Evolutionary conservation across 768 basidiomycete genomes (phyloP), one percentile per base, ranked within the genome.

Genomic region (Suillus paluster): DNA sequence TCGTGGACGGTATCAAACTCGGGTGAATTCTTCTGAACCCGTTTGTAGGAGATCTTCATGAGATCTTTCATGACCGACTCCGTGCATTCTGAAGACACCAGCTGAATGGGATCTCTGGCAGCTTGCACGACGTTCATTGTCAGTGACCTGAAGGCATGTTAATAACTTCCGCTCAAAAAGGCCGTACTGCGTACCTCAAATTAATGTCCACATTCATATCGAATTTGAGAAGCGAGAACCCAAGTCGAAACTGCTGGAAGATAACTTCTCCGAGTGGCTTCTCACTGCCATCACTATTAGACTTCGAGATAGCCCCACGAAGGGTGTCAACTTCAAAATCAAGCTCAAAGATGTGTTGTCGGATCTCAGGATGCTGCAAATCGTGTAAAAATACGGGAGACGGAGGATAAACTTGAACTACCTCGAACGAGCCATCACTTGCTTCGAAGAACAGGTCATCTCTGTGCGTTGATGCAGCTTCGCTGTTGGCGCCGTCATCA

Each of bases 171-270:
- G 2, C 27, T 58, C 19, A 34, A 12, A 33, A 45, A 45, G 9
- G n/a, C 19, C 9, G 10, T 50, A 9, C 30, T 39, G 38, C 79
- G 59, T 68, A 94, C 88, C 87, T 85, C 48, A 99, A 84, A 64
- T 86, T 87, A 48, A 99, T 80, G 67, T 91, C 88, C 33, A 97
- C 93, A 50, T 84, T 85, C 87, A 99, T 91, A 74, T 94, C 91
- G 70, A 85, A 94, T 70, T 95, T 89, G 8, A 91, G 84, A 59
- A 95, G 76, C 0, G 84, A 84, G 66, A 96, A 91, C 10, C 79
- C 78, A 52, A 99, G 77, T 27, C 83, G 83, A 72, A 99, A 99
- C 30, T 85, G 83, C 63, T 92, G 85, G 14, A 99, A 82, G 11
- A 84, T 81, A 12, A 97, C 83, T 69, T 93, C 84, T 25, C 94